These are phyloP conservation scores for Fraxinus anomala DNA, from an alignment of 257 asterid genomes.

Conservation along the genomic window DNA sequence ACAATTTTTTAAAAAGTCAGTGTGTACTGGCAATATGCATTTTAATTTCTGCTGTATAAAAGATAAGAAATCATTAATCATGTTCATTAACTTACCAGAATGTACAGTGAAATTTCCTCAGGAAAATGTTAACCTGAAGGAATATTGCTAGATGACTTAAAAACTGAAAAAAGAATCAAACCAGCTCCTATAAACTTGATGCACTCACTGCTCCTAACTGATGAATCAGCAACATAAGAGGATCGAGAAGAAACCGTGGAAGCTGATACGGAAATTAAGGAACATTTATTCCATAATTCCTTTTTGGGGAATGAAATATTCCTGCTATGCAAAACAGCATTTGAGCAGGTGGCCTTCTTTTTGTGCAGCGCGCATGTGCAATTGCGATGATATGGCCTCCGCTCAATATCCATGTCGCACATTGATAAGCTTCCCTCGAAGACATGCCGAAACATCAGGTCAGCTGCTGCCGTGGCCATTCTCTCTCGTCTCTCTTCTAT, in stretches of 20 bases:
- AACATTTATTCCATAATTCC: conserved; percentile 7
- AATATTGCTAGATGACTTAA: not conserved
- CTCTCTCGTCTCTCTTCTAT: not conserved
- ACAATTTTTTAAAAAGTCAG: not conserved
- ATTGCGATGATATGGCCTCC: conserved; percentile 44
- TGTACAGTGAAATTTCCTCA: not conserved
- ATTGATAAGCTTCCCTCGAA: conserved; percentile 37
- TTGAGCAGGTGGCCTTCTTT: conserved; percentile 27
- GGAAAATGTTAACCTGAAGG: not conserved
- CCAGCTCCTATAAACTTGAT: not conserved
- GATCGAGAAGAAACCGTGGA: not conserved
- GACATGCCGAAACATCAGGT: conserved; percentile 30
- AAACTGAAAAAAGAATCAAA: not conserved
- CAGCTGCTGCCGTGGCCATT: conserved; percentile 45
- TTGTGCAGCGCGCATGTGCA: conserved; percentile 51
- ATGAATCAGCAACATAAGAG: not conserved
- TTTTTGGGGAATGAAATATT: conserved; percentile 31
- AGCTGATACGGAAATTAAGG: not conserved
- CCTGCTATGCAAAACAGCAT: conserved; percentile 15
- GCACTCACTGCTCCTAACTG: not conserved
- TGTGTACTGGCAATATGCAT: not conserved
- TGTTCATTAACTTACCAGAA: not conserved
- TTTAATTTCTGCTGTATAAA: not conserved
- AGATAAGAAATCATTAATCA: not conserved
- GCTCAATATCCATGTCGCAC: conserved; percentile 39